phyloP scores from a whole-genome alignment of 2,329 filamentous ascomycete genomes.

The Fusarium illudens region DNA sequence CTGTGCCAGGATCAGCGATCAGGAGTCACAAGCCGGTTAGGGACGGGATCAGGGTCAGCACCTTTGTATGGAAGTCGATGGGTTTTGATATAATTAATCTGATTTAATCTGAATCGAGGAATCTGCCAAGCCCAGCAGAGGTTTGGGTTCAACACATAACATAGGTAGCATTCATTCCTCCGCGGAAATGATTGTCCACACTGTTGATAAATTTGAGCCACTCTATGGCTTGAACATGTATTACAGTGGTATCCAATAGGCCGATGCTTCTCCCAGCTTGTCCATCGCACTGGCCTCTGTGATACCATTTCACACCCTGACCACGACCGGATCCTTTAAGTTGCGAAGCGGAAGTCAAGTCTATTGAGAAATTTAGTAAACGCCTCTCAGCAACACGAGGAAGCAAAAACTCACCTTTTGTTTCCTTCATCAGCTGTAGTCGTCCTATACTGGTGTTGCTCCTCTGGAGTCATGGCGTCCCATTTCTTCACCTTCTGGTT shows the following conservation, averaged over 20 bases:
- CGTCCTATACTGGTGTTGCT: constrained; percentile 53
- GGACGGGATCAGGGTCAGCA: too few species aligned
- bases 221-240: background rate
- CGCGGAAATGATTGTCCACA: background rate
- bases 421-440: constrained; percentile 50
- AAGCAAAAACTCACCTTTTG: constrained; percentile 4
- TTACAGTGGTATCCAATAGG: too few species aligned
- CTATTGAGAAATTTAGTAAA: background rate
- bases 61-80: too few species aligned
- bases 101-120: background rate
- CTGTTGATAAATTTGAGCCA: background rate
- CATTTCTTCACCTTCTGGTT: constrained; percentile 48
- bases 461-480: constrained; percentile 50
- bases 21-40: background rate
- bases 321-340: background rate
- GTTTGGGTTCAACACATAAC: background rate
- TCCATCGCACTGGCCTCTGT: background rate
- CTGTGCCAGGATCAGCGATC: too few species aligned
- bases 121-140: background rate
- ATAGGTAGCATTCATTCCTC: background rate
- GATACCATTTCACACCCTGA: too few species aligned
- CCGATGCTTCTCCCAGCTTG: background rate
- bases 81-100: too few species aligned
- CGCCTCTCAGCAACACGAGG: background rate
- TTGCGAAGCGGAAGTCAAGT: constrained; percentile 24